phyloP scores from a whole-genome alignment of 768 basidiomycete species.

The Hericium erinaceus region DNA sequence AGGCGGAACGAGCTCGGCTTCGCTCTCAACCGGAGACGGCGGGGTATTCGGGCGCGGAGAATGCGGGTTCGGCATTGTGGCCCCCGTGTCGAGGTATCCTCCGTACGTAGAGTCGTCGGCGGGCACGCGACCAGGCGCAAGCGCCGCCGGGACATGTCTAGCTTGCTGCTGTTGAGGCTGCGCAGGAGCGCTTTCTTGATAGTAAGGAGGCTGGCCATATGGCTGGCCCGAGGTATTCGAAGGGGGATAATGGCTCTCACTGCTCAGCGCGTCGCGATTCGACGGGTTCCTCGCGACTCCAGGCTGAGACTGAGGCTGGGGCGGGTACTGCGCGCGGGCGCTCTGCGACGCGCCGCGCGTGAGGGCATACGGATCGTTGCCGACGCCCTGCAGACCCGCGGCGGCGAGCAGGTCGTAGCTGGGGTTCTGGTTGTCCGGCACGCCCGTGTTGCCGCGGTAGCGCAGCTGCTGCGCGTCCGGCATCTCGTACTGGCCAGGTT shows the following conservation, averaged over 20 bases:
- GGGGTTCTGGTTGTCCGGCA: neutral
- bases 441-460: neutral
- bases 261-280: conserved; percentile 9
- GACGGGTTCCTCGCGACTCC: conserved; percentile 9
- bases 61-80: conserved; percentile 7
- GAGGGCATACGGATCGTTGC: conserved; percentile 12
- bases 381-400: conserved; percentile 4
- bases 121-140: conserved; percentile 9
- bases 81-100: conserved; percentile 12
- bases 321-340: neutral
- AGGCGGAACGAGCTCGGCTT: neutral
- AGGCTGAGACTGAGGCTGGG: neutral
- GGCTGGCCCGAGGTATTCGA: conserved; percentile 1
- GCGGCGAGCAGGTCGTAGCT: conserved; percentile 10
- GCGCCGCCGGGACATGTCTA: neutral
- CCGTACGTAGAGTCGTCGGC: conserved; percentile 14
- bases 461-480: conserved; percentile 9
- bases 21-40: neutral
- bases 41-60: neutral
- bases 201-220: neutral
- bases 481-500: conserved; percentile 17
- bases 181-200: neutral
- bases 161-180: neutral
- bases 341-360: conserved; percentile 5
- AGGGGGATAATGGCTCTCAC: conserved; percentile 1